These are phyloP conservation scores for Tetrahymena malaccensis DNA, from an alignment of 73 alveolate species.

Conservation along the genomic window DNA sequence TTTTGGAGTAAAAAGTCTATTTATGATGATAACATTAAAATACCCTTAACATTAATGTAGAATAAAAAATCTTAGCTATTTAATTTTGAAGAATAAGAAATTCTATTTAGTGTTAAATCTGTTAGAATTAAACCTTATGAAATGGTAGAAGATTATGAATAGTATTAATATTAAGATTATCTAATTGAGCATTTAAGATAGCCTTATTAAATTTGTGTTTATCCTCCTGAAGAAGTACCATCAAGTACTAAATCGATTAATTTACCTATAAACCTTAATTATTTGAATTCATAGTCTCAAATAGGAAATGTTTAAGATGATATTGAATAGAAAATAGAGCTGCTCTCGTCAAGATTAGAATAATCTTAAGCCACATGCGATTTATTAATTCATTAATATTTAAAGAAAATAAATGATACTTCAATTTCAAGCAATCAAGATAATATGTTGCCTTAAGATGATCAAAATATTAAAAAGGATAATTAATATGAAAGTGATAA, in stretches of 20 bases:
- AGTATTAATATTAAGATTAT: not conserved
- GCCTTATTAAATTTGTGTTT: not conserved
- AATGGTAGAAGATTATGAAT: not conserved
- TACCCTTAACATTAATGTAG: not conserved
- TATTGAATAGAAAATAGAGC: not conserved
- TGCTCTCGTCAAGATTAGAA: not conserved
- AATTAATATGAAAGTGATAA: not conserved
- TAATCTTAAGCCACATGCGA: not conserved
- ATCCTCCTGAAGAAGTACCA: not conserved
- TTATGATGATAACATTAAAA: not conserved
- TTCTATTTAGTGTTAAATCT: not conserved
- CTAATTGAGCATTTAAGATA: not conserved
- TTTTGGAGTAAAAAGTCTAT: not conserved
- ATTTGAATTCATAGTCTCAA: not conserved
- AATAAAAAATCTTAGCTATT: not conserved
- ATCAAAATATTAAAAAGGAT: not conserved
- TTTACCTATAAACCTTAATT: not conserved
- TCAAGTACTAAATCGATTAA: not conserved
- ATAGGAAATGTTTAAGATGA: not conserved
- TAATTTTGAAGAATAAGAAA: not conserved
- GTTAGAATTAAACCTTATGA: not conserved
- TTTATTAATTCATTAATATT: not conserved
- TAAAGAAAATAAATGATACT: not conserved
- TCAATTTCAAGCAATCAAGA: not conserved
- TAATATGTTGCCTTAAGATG: not conserved